Conservation (phyloP, 331 rosid species). For the Prunus yedoensis region DNA sequence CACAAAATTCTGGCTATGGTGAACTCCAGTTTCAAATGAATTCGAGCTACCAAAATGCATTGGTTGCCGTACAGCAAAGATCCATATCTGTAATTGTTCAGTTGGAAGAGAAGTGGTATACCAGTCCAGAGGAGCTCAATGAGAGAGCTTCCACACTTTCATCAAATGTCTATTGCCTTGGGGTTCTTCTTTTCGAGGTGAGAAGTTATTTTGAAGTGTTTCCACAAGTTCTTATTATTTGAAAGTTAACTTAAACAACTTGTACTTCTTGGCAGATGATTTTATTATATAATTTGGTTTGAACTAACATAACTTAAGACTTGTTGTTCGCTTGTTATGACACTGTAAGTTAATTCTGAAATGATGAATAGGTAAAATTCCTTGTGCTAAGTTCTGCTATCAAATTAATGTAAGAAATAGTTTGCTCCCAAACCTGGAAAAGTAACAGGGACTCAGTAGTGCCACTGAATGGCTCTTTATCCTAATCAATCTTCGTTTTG, state of each 20-base stretch:
- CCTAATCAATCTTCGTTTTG: not conserved
- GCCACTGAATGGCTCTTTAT: no score
- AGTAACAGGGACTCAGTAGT: not conserved
- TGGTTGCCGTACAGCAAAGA: constrained; percentile 24
- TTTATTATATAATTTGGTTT: not conserved
- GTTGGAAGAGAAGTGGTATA: constrained; percentile 67
- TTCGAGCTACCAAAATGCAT: constrained; percentile 21
- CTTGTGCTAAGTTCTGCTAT: not conserved
- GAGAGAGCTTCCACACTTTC: constrained; percentile 42
- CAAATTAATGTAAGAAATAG: not conserved
- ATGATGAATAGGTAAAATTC: not conserved
- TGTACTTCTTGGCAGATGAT: not conserved
- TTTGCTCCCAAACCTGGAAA: not conserved
- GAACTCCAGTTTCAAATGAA: constrained; percentile 22
- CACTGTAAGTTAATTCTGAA: not conserved
- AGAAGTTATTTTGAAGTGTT: constrained; percentile 16
- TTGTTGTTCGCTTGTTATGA: not conserved
- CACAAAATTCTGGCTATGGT: constrained; percentile 21
- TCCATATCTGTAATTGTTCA: constrained; percentile 23
- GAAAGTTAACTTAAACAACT: not conserved
- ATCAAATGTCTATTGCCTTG: constrained; percentile 70
- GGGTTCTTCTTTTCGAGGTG: constrained; percentile 78
- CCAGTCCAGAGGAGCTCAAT: constrained; percentile 53
- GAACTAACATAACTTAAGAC: not conserved
- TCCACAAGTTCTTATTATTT: not conserved